phyloP scores from a whole-genome alignment of 345 rosid genomes.

The Noccaea caerulescens region DNA sequence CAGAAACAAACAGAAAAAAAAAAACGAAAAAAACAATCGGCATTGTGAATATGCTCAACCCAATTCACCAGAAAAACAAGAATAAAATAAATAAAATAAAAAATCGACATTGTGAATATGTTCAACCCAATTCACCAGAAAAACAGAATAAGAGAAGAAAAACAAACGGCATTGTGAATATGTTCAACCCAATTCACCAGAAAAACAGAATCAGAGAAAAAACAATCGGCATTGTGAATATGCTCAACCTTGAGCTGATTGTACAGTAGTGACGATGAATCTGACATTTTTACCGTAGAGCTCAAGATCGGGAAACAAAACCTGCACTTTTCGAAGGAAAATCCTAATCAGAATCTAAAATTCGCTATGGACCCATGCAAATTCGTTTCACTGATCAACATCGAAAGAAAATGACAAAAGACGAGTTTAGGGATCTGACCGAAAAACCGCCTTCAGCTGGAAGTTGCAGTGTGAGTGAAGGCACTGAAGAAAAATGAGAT shows the following conservation, averaged over 20 bases:
- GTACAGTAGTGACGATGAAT: conserved; percentile 50
- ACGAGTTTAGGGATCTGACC: conserved; percentile 16
- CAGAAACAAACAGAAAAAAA: too few species aligned
- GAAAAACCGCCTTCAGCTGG: neutral
- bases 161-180: too few species aligned
- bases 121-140: too few species aligned
- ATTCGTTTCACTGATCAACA: neutral
- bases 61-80: too few species aligned
- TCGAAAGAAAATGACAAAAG: neutral
- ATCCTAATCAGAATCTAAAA: neutral
- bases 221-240: neutral
- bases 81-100: too few species aligned
- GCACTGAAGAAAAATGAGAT: conserved; percentile 1
- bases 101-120: too few species aligned
- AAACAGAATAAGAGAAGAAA: too few species aligned
- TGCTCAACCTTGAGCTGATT: conserved; percentile 62
- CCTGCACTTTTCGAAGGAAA: neutral
- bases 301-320: conserved; percentile 7
- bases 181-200: neutral
- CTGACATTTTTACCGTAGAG: conserved; percentile 34
- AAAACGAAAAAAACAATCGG: too few species aligned
- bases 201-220: neutral
- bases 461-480: conserved; percentile 11
- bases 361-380: neutral
- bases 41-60: too few species aligned